Evolutionary conservation across 345 rosid genomes (phyloP).

Genomic region (Dipteronia sinensis): DNA sequence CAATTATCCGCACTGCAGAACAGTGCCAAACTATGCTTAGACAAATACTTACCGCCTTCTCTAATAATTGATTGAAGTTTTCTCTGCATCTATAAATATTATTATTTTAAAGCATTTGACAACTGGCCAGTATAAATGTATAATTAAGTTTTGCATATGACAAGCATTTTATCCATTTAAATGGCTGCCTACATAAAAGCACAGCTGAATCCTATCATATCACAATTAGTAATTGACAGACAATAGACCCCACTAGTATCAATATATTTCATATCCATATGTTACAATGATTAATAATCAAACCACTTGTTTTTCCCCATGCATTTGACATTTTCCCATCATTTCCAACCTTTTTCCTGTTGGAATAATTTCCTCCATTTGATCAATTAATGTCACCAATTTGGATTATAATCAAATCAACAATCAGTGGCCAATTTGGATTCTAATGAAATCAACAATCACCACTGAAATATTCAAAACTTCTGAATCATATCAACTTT

Average conservation of each 20-base stretch:
- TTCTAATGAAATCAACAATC: background rate
- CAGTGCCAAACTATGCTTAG: too few species aligned
- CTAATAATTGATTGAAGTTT: too few species aligned
- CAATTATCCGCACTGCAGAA: too few species aligned
- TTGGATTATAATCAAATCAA: constrained; percentile 1
- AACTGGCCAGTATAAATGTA: background rate
- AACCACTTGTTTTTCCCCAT: background rate
- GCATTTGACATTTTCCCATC: constrained; percentile 18
- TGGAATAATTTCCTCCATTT: too few species aligned
- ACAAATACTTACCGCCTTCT: too few species aligned
- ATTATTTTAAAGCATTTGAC: background rate
- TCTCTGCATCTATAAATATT: too few species aligned
- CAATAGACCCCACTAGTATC: background rate
- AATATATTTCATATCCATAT: background rate
- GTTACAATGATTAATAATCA: background rate
- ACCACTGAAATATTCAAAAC: background rate
- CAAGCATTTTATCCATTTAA: too few species aligned
- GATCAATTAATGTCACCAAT: background rate
- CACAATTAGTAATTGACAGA: background rate
- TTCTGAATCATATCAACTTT: too few species aligned
- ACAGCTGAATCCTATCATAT: background rate
- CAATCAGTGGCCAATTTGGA: background rate
- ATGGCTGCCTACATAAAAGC: background rate
- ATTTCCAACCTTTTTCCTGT: background rate
- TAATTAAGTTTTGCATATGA: background rate